Evolutionary conservation across 192 early-diverging fungal species (phyloP).

Genomic region (Gaertneriomyces semiglobifer): DNA sequence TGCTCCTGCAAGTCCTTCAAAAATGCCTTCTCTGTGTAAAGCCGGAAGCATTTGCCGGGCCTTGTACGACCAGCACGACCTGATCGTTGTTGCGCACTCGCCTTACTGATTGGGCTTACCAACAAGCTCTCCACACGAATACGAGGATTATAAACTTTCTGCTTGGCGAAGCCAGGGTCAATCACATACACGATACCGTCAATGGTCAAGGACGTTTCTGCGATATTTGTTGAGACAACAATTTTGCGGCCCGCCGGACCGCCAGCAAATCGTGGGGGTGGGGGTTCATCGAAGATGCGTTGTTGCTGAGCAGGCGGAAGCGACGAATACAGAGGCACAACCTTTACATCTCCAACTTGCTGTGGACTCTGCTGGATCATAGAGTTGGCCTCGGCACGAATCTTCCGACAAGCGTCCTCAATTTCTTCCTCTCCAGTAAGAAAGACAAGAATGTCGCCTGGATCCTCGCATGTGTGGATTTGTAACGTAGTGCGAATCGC

Average conservation of each 20-base stretch:
- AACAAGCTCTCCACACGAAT: conserved; percentile 93
- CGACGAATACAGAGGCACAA: conserved; percentile 87
- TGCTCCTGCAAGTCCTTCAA: conserved; percentile 91
- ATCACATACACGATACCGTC: conserved; percentile 99
- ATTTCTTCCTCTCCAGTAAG: conserved; percentile 99
- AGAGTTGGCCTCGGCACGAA: conserved; percentile 69
- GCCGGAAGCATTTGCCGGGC: conserved; percentile 94
- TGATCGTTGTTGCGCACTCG: conserved; percentile 92
- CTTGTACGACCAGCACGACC: conserved; percentile 98
- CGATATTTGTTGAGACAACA: conserved; percentile 96
- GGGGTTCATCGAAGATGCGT: conserved; percentile 89
- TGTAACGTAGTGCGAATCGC: conserved; percentile 92
- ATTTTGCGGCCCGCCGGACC: conserved; percentile 93
- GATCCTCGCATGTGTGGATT: conserved; percentile 88
- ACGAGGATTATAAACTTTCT: conserved; percentile 98
- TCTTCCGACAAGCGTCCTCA: conserved; percentile 87
- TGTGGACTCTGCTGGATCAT: conserved; percentile 44
- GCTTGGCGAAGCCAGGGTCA: conserved; percentile 98
- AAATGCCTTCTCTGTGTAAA: conserved; percentile 98
- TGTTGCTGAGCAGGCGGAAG: conserved; percentile 89
- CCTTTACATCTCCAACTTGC: conserved; percentile 77
- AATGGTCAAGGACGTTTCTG: conserved; percentile 97
- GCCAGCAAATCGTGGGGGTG: conserved; percentile 68
- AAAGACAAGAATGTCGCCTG: conserved; percentile 96
- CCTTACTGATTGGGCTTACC: conserved; percentile 91